These are phyloP conservation scores for Erodium trifolium DNA, from an alignment of 441 rosid species.

Conservation along the genomic window DNA sequence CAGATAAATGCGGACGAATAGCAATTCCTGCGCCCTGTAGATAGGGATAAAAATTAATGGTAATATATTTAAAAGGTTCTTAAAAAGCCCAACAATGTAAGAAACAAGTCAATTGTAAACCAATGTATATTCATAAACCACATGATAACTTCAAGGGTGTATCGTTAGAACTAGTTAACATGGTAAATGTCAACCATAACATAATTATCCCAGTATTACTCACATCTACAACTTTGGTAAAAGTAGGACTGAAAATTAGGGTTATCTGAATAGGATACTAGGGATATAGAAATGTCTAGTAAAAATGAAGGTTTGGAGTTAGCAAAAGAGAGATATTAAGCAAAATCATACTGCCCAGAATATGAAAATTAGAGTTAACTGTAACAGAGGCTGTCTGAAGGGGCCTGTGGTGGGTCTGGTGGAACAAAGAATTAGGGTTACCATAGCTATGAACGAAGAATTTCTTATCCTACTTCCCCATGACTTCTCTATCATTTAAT, in stretches of 20 bases:
- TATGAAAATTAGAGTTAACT: not conserved
- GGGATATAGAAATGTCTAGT: not conserved
- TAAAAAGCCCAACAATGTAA: not conserved
- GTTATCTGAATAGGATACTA: not conserved
- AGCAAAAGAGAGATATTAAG: not conserved
- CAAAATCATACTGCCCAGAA: not conserved
- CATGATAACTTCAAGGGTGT: not conserved
- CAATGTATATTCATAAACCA: not conserved
- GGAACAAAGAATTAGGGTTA: not conserved
- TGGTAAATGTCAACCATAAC: not conserved
- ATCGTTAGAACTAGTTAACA: not conserved
- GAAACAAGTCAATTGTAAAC: not conserved
- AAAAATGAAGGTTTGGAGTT: not conserved
- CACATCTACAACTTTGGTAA: not conserved
- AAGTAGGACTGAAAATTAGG: not conserved
- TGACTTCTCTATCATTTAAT: not conserved
- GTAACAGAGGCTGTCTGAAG: not conserved
- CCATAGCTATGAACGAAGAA: not conserved
- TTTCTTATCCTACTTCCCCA: not conserved
- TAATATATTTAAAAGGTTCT: not conserved
- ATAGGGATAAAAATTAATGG: slow-evolving; percentile 2
- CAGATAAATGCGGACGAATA: slow-evolving; percentile 83
- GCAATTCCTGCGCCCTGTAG: slow-evolving; percentile 88
- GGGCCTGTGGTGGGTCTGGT: not conserved
- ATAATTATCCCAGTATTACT: not conserved